Base-by-base conservation (phyloP, 176 grass and related monocot species). In the Oryza meridionalis region DNA sequence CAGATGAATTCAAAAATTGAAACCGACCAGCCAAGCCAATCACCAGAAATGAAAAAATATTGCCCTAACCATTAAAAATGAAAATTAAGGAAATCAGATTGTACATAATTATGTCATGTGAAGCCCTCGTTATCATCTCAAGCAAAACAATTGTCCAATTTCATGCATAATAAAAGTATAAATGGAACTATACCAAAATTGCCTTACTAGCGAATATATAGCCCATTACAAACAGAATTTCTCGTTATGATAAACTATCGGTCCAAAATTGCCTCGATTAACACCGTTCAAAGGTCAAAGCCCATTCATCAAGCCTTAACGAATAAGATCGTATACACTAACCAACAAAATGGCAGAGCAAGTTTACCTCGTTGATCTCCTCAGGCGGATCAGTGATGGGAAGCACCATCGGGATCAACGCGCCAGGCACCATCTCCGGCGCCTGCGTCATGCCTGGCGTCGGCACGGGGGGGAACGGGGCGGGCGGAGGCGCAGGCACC, bases 321-420 rank as follows among this genome's bases (percentile, higher is more conserved):
- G 27, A 75, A 27, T 32, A 75, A 31, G 5, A 19, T 32, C 19
- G 10, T 46, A 32, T 44, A 42, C 62, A 33, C 24, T 46, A 7
- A 16, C 16, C 50, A 26, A 66, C 58, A 38, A 78, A 83, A 37
- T 44, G 38, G 38, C 24, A 80, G 7, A 21, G 14, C 10, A 8
- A 69, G 55, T 61, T 61, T 86, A 91, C 93, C 93, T 94, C 93
- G 61, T 94, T 94, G 75, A 94, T 92, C 87, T 92, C 93, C 79
- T 94, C 93, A 4, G 88, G 84, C 0, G 69, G 85, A 33, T 90
- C 88, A 13, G 32, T 38, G 11, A 73, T 8, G 44, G 90, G 77
- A 45, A 79, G 69, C 61, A 76, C 75, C 85, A 85, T 86, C 12
- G 73, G 80, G 49, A 71, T 25, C 42, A 67, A 65, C 21, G 65